Evolutionary conservation across 106 monocot species (phyloP), one percentile per base, ranked within the genome.

Genomic region (Vanilla planifolia): DNA sequence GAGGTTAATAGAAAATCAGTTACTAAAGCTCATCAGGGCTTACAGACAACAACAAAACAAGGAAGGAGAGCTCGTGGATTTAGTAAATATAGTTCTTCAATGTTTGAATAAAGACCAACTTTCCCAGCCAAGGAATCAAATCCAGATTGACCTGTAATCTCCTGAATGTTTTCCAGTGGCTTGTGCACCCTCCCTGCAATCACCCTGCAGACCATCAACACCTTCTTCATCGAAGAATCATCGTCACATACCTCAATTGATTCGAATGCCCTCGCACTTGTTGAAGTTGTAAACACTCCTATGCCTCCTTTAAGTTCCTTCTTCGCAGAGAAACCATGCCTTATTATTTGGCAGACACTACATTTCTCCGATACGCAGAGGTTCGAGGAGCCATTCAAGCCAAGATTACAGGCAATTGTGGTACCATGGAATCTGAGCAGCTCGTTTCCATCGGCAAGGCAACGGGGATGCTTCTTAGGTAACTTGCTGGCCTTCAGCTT

Each of bases 391-490:
- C 86, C 78, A 40, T 67, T 71, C 59, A 59, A 75, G 64, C 95
- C 96, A 3, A 96, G 74, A 5, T 80, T 72, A 48, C 96, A 96
- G 6, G 81, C 61, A 25, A 96, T 65, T 0, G 91, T 84, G 14
- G 96, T 79, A 45, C 90, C 91, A 40, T 91, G 58, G 81, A 96
- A 96, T 14, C 96, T 69, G 8, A 96, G 51, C 13, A 96, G 70
- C 66, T 96, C 96, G 35, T 96, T 96, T 51, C 96, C 96, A 35
- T 96, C 96, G 3, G 90, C 96, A 3, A 96, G 69, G 63, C 96
- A 96, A 16, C 96, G 84, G 16, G 96, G 96, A 47, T 96, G 96
- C 62, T 91, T 96, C 80, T 96, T 96, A 14, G 83, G 67, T 43
- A 96, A 84, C 51, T 85, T 91, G 78, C 96, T 79, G 42, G 96